Percentiles rank a stretch among this genome's conserved stretches.
phyloP scores from a whole-genome alignment of 352 stramenopile species.

The Globisporangium cylindrosporum region DNA sequence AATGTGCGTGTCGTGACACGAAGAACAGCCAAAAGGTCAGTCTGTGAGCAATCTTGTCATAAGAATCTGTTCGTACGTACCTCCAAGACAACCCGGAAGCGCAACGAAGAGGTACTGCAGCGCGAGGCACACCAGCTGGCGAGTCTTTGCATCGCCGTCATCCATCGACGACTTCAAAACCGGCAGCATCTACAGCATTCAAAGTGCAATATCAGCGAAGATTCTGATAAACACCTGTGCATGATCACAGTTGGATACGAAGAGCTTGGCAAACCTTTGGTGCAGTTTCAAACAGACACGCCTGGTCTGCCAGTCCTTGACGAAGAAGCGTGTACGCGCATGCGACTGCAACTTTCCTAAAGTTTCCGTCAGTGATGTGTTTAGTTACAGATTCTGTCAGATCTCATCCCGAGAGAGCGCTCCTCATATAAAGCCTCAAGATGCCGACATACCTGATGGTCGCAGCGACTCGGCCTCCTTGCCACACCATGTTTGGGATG shows the following conservation, averaged over 20 bases:
- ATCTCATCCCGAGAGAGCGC: neutral
- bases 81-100: constrained; percentile 68
- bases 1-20: neutral
- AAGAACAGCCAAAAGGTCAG: constrained; percentile 11
- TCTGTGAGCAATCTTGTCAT: neutral
- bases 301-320: constrained; percentile 65
- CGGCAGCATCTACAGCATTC: constrained; percentile 66
- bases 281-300: constrained; percentile 81
- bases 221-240: neutral
- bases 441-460: constrained; percentile 62
- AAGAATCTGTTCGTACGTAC: constrained; percentile 22
- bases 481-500: constrained; percentile 90
- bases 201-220: neutral
- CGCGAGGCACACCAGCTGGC: constrained; percentile 85
- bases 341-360: constrained; percentile 86
- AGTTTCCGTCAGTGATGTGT: neutral
- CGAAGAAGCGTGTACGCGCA: constrained; percentile 85
- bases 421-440: constrained; percentile 1
- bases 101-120: constrained; percentile 88
- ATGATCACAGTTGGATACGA: neutral
- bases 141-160: constrained; percentile 85
- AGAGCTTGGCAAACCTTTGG: constrained; percentile 41
- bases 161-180: constrained; percentile 88
- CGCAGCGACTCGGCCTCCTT: constrained; percentile 77
- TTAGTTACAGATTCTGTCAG: neutral